Evolutionary conservation across 768 basidiomycete species (phyloP).

Genomic region (Trametes sanguinea): DNA sequence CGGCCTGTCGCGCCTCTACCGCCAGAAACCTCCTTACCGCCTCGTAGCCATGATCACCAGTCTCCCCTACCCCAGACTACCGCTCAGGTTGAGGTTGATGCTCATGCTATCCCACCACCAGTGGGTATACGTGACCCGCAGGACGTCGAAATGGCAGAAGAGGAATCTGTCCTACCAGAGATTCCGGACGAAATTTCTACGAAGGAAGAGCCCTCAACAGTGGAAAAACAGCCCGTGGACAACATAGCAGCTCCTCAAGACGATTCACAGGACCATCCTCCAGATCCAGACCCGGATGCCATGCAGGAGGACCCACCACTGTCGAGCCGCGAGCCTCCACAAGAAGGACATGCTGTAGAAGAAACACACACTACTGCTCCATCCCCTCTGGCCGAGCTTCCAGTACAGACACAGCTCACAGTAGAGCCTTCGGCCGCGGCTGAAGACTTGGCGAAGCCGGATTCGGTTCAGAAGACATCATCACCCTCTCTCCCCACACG

Average conservation of each 20-base stretch:
- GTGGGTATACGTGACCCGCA: neutral
- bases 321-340: neutral
- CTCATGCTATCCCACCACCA: neutral
- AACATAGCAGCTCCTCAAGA: too few relatives aligned
- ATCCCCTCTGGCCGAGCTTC: too few relatives aligned
- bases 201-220: neutral
- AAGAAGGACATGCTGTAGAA: too few relatives aligned
- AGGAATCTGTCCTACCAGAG: neutral
- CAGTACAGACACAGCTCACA: too few relatives aligned
- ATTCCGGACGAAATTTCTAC: neutral
- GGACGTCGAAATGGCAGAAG: slow-evolving; percentile 5
- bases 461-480: too few relatives aligned
- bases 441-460: too few relatives aligned
- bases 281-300: neutral
- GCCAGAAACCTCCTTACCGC: too few relatives aligned
- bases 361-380: too few relatives aligned
- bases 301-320: neutral
- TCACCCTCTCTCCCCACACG: too few relatives aligned
- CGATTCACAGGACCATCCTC: too few relatives aligned
- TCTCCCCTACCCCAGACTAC: neutral
- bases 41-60: neutral
- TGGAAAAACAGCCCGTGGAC: neutral
- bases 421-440: too few relatives aligned
- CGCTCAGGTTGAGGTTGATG: neutral
- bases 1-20: too few relatives aligned